Conservation (phyloP, 768 basidiomycete genomes). For the Tylopilus intermedius region DNA sequence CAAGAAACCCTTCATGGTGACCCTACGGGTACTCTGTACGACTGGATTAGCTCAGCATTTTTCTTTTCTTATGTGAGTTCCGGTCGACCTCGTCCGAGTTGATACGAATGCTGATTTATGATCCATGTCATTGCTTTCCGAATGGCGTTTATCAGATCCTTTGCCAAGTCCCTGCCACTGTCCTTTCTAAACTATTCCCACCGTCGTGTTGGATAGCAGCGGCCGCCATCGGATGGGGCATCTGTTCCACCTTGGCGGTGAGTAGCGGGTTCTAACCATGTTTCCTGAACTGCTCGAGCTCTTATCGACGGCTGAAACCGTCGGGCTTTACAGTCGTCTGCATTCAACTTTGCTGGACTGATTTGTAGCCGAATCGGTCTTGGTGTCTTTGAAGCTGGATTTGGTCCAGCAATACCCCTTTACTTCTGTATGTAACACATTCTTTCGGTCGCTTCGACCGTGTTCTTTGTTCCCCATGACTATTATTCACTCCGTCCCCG, state of each 20-base stretch:
- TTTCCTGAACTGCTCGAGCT: background rate
- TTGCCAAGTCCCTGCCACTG: slow-evolving; percentile 61
- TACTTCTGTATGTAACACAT: slow-evolving; percentile 58
- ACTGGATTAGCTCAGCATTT: slow-evolving; percentile 74
- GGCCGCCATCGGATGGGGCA: slow-evolving; percentile 68
- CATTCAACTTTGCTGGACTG: slow-evolving; percentile 56
- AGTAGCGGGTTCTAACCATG: slow-evolving; percentile 5
- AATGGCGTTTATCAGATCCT: slow-evolving; percentile 45
- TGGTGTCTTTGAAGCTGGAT: slow-evolving; percentile 76
- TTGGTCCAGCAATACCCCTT: slow-evolving; percentile 71
- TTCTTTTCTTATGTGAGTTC: slow-evolving; percentile 69
- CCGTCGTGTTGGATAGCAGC: slow-evolving; percentile 65
- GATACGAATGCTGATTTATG: background rate
- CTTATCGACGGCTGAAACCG: background rate
- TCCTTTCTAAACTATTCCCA: slow-evolving; percentile 62
- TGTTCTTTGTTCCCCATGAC: background rate
- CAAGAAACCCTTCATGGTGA: slow-evolving; percentile 64
- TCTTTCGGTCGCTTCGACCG: background rate
- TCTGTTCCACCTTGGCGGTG: slow-evolving; percentile 71
- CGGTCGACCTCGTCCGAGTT: background rate
- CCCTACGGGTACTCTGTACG: slow-evolving; percentile 56
- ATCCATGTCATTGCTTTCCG: background rate
- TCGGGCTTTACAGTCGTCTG: slow-evolving; percentile 44
- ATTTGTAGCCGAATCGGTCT: slow-evolving; percentile 55
- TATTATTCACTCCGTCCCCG: background rate